Evolutionary conservation across 31 red algal species (phyloP).

Genomic region (Endocladia muricata): DNA sequence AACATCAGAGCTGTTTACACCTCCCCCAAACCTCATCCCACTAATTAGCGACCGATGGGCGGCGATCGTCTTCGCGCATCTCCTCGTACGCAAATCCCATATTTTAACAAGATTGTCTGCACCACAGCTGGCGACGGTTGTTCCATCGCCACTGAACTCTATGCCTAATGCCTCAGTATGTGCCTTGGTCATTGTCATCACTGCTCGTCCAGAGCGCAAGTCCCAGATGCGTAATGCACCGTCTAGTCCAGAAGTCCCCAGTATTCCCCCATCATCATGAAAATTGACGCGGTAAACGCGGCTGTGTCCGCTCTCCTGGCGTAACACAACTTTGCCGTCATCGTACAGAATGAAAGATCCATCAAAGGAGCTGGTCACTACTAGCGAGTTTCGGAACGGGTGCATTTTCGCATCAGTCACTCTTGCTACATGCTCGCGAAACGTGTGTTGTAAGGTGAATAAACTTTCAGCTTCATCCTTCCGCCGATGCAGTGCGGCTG

Average conservation of each 20-base stretch:
- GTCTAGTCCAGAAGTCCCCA: slow-evolving; percentile 60
- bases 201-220: slow-evolving; percentile 56
- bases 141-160: slow-evolving; percentile 43
- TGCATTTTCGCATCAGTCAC: slow-evolving; percentile 53
- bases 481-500: slow-evolving; percentile 15
- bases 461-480: background rate
- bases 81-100: slow-evolving; percentile 62
- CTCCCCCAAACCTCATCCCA: slow-evolving; percentile 26
- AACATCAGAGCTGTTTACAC: slow-evolving; percentile 24
- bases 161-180: slow-evolving; percentile 58
- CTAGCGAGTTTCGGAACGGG: slow-evolving; percentile 41
- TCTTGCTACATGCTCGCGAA: slow-evolving; percentile 43
- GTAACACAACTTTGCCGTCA: slow-evolving; percentile 15
- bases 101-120: slow-evolving; percentile 69
- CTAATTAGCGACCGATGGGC: slow-evolving; percentile 66
- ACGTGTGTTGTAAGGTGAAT: slow-evolving; percentile 4
- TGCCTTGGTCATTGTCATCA: slow-evolving; percentile 52
- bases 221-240: slow-evolving; percentile 74
- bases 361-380: slow-evolving; percentile 54
- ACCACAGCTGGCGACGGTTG: slow-evolving; percentile 39
- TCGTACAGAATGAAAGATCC: slow-evolving; percentile 38
- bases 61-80: slow-evolving; percentile 43
- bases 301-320: slow-evolving; percentile 52
- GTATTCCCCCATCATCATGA: slow-evolving; percentile 71
- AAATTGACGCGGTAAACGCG: slow-evolving; percentile 45